Percentiles rank a stretch among this genome's conserved stretches.
Conservation (phyloP, 192 early-diverging fungal species). For the Coemansia sp. region DNA sequence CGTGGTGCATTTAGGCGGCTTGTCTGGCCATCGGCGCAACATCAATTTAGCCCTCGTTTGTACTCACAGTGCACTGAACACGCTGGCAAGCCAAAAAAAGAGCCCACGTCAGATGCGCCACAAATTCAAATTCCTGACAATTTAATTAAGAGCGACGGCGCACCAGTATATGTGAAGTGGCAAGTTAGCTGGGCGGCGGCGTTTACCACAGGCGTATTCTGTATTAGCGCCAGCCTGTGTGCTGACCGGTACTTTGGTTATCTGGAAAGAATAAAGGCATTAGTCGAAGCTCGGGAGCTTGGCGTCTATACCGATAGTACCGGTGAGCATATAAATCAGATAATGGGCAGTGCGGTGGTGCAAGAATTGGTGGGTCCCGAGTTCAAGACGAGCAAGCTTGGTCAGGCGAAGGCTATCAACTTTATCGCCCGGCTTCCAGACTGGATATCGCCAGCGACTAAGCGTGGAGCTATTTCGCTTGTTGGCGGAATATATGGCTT, state of each 20-base stretch:
- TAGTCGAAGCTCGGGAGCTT: neutral
- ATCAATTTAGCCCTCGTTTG: neutral
- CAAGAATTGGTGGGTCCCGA: slow-evolving; percentile 20
- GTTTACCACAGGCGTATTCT: slow-evolving; percentile 30
- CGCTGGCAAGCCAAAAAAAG: neutral
- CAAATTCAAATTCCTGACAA: neutral
- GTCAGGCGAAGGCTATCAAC: slow-evolving; percentile 25
- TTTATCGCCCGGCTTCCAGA: slow-evolving; percentile 33
- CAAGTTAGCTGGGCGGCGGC: slow-evolving; percentile 33
- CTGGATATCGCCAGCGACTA: slow-evolving; percentile 38
- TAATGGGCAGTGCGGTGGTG: slow-evolving; percentile 28
- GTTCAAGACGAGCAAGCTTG: neutral
- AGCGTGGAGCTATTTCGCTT: slow-evolving; percentile 20
- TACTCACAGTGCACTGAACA: neutral
- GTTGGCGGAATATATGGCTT: slow-evolving; percentile 25
- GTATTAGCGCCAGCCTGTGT: slow-evolving; percentile 19
- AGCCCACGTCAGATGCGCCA: neutral
- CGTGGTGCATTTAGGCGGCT: neutral
- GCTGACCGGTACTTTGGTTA: neutral
- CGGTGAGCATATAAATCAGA: neutral
- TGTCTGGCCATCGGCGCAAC: neutral
- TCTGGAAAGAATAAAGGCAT: neutral
- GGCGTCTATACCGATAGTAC: neutral
- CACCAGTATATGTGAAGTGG: slow-evolving; percentile 11
- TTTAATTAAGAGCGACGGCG: neutral